These are phyloP conservation scores for Erysimum cheiri DNA, from an alignment of 441 rosid species.

Conservation along the genomic window DNA sequence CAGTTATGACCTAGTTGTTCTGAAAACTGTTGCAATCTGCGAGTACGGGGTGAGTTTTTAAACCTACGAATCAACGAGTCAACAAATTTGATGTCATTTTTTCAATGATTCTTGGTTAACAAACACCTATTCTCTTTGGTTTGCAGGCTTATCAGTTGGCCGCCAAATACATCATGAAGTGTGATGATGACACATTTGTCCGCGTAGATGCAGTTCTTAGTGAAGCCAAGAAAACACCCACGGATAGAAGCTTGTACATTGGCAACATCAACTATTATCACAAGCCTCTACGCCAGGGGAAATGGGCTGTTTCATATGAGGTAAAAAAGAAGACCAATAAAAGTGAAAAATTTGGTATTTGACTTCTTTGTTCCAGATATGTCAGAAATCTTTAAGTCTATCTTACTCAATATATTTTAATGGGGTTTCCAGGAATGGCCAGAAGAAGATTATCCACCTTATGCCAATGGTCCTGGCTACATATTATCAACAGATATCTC, in stretches of 20 bases:
- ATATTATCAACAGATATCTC: conserved; percentile 64
- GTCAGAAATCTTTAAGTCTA: neutral
- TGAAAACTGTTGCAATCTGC: conserved; percentile 76
- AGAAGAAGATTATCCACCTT: conserved; percentile 64
- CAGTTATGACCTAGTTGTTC: conserved; percentile 71
- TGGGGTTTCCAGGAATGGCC: conserved; percentile 57
- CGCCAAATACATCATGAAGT: conserved; percentile 67
- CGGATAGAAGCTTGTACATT: conserved; percentile 53
- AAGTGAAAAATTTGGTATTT: neutral
- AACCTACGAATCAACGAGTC: neutral
- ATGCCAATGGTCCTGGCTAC: conserved; percentile 81
- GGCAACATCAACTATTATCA: conserved; percentile 70
- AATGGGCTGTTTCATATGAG: conserved; percentile 77
- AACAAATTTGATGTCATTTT: neutral
- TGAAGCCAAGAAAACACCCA: conserved; percentile 49
- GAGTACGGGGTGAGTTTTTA: conserved; percentile 69
- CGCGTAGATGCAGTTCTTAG: conserved; percentile 61
- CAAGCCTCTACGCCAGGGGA: conserved; percentile 61
- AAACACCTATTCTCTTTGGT: neutral
- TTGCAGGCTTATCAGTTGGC: conserved; percentile 52
- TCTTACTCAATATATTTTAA: neutral
- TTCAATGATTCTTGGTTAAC: neutral
- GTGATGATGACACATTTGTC: conserved; percentile 78
- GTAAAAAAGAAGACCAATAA: conserved; percentile 33
- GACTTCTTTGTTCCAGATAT: neutral